These are phyloP conservation scores for Beta macrorhiza DNA, from an alignment of 179 eudicot genomes.

Conservation along the genomic window DNA sequence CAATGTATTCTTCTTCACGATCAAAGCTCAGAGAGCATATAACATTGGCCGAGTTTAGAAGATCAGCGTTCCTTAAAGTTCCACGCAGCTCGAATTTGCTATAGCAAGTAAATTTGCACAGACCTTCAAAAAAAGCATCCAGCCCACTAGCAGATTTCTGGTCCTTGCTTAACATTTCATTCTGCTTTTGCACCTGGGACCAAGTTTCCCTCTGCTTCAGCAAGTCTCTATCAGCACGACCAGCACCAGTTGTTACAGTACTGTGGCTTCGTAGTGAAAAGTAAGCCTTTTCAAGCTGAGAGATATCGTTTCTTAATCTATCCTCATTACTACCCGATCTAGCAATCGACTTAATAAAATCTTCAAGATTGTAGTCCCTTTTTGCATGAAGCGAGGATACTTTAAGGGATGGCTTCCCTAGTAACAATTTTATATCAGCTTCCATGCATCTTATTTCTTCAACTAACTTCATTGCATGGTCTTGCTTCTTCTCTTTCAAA, in stretches of 20 bases:
- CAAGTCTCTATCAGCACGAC: conserved; percentile 34
- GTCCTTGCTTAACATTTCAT: conserved; percentile 12
- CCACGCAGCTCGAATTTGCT: conserved; percentile 46
- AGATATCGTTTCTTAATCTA: conserved; percentile 28
- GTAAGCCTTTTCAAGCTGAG: conserved; percentile 49
- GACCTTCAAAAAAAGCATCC: conserved; percentile 36
- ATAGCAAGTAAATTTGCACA: conserved; percentile 42
- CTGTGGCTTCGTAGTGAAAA: conserved; percentile 37
- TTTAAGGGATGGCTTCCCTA: conserved; percentile 18
- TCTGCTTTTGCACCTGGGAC: conserved; percentile 28
- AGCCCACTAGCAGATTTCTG: conserved; percentile 33
- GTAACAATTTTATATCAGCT: conserved; percentile 36
- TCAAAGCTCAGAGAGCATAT: conserved; percentile 51
- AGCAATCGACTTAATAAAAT: conserved; percentile 22
- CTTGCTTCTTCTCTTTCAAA: conserved; percentile 35
- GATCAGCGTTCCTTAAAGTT: conserved; percentile 42
- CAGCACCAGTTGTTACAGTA: conserved; percentile 10
- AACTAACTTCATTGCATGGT: conserved; percentile 33
- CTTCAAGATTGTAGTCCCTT: conserved; percentile 25
- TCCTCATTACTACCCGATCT: conserved; percentile 28
- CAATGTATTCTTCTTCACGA: conserved; percentile 48
- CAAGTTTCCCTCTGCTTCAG: conserved; percentile 34
- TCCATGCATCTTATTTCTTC: conserved; percentile 42
- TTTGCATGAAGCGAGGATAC: conserved; percentile 22
- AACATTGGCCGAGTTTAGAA: conserved; percentile 42